Evolutionary conservation across 495 filamentous ascomycete species (phyloP), one percentile per base, ranked within the genome.

Genomic region (Chaetomium tenue): DNA sequence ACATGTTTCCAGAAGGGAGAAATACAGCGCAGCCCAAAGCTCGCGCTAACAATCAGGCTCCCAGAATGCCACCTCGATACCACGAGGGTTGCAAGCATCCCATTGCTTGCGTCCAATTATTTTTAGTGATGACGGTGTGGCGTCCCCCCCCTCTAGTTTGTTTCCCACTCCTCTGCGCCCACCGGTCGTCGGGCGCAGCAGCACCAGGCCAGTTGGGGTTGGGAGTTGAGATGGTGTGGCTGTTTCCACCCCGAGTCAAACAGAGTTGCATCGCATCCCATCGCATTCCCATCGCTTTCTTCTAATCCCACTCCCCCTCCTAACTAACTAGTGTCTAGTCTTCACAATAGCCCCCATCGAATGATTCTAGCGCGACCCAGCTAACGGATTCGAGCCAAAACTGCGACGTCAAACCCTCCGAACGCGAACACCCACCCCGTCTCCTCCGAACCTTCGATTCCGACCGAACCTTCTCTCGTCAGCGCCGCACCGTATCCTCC

Each of bases 101-200:
- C 33, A 23, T 23, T 23, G 42, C 16, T 12, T 26, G 37, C 44
- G 55, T 18, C 63, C 63, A 42, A 59, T 60, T 64, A 64, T 64
- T 64, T 64, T 59, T 59, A 64, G 63, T 28, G 5, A 52, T 64
- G 63, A 60, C 63, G 55, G 55, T 59, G 63, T 64, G 63, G 63
- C 63, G 63, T 42, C 53, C 30, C 20, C n/a, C 33, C 55, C n/a
- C 39, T 37, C 33, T 12, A n/a, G n/a, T n/a, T n/a, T n/a, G n/a
- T n/a, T n/a, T 30, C 28, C 6, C 33, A 11, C 33, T 37, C 33
- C 33, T 37, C 40, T 30, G 51, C 48, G 18, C n/a, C 48, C n/a
- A 18, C 26, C 16, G 28, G 5, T 5, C 33, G 33, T 23, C 33
- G n/a, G 54, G 54, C 54, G 54, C 54, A 57, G 54, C 33, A 23